These are phyloP conservation scores for Eleusine indica DNA, from an alignment of 176 grass and related monocot genomes.

Conservation along the genomic window DNA sequence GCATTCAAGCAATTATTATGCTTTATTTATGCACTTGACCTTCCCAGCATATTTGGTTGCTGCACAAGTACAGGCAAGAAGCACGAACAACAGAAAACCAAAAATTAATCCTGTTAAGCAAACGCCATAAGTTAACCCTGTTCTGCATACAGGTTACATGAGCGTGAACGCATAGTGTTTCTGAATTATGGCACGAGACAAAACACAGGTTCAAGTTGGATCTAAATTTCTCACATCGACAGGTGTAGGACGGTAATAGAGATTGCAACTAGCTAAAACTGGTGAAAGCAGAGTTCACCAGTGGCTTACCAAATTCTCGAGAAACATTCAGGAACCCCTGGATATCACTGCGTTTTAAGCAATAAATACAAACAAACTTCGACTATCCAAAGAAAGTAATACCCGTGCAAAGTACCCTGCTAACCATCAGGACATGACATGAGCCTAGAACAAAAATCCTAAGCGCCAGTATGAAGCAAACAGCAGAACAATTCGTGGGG, in stretches of 20 bases:
- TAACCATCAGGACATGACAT: constrained; percentile 6
- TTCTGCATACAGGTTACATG: background rate
- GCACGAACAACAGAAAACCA: background rate
- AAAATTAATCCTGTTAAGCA: background rate
- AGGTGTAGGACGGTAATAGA: background rate
- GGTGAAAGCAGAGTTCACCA: background rate
- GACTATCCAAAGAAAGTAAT: background rate
- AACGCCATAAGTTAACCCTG: background rate
- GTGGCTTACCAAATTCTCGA: background rate
- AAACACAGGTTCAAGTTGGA: too few species aligned
- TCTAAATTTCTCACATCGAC: too few species aligned
- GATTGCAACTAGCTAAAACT: background rate
- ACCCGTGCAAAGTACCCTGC: background rate
- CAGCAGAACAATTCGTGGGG: background rate
- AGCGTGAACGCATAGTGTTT: background rate
- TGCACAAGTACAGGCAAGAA: background rate
- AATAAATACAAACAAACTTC: background rate
- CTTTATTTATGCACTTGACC: background rate
- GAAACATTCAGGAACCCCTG: background rate
- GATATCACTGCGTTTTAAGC: background rate
- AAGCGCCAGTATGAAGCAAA: background rate
- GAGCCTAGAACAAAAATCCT: background rate
- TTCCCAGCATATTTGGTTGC: background rate
- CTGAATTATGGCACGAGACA: background rate
- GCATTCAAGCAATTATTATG: background rate